A percentile compares a stretch with the other conserved stretches of the same genome.
Evolutionary conservation across 1,284 basidiomycete species (phyloP).

Genomic region (Ustilago tritici): DNA sequence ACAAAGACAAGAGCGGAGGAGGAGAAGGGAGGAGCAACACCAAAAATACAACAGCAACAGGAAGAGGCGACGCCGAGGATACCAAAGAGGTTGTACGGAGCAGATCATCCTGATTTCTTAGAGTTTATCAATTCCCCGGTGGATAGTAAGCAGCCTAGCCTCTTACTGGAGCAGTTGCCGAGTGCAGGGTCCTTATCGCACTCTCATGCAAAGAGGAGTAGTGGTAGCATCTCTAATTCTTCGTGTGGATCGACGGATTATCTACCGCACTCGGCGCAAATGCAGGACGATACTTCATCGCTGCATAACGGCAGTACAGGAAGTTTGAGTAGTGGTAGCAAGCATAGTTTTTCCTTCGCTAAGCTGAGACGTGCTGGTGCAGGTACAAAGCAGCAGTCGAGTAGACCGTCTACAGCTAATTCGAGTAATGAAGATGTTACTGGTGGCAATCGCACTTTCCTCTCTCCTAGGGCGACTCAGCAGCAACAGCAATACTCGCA

Average conservation of each 20-base stretch:
- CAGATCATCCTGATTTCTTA: slow-evolving; percentile 50
- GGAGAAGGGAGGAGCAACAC: neutral
- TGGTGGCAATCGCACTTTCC: slow-evolving; percentile 11
- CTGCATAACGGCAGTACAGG: slow-evolving; percentile 32
- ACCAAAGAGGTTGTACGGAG: slow-evolving; percentile 34
- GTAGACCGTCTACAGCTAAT: slow-evolving; percentile 28
- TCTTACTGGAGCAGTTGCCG: slow-evolving; percentile 22
- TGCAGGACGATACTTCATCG: slow-evolving; percentile 18
- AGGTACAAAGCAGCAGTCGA: slow-evolving; percentile 19
- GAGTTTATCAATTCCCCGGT: slow-evolving; percentile 42
- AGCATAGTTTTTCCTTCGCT: slow-evolving; percentile 37
- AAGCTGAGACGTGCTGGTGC: slow-evolving; percentile 17
- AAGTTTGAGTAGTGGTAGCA: slow-evolving; percentile 35
- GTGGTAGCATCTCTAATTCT: slow-evolving; percentile 28
- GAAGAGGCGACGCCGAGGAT: slow-evolving; percentile 10
- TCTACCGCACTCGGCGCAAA: slow-evolving; percentile 14
- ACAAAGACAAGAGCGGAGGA: neutral
- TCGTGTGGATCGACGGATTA: slow-evolving; percentile 31
- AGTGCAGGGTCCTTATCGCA: slow-evolving; percentile 17
- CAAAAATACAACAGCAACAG: slow-evolving; percentile 11
- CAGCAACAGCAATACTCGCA: slow-evolving; percentile 11
- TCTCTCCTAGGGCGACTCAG: slow-evolving; percentile 14
- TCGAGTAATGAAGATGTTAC: slow-evolving; percentile 36
- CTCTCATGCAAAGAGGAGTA: slow-evolving; percentile 32
- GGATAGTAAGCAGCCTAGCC: slow-evolving; percentile 27